These are phyloP conservation scores for Pichia pseudocactophila DNA, from an alignment of 805 yeast genomes.

Conservation along the genomic window DNA sequence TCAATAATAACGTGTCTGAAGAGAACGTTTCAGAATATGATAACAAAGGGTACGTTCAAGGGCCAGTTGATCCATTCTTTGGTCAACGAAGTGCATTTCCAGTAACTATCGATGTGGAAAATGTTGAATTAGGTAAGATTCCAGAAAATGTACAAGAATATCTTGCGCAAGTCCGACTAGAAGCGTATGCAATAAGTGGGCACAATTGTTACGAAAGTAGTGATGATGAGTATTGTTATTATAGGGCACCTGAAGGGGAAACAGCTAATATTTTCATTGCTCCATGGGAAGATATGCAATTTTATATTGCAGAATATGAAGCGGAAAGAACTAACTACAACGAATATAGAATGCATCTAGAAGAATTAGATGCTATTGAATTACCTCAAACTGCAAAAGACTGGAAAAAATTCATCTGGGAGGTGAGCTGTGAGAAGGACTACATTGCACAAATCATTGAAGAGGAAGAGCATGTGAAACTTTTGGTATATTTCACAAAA, in stretches of 20 bases:
- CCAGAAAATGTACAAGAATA: constrained; percentile 25
- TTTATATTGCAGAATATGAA: constrained; percentile 15
- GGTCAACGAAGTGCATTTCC: constrained; percentile 32
- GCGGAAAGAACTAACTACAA: constrained; percentile 13
- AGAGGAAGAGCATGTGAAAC: constrained; percentile 27
- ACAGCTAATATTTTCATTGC: not conserved
- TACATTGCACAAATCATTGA: constrained; percentile 27
- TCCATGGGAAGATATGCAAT: not conserved
- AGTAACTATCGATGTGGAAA: constrained; percentile 14
- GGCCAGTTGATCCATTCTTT: constrained; percentile 29
- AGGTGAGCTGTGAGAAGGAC: constrained; percentile 26
- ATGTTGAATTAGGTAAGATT: constrained; percentile 11
- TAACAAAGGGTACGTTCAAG: constrained; percentile 16
- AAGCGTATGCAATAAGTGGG: constrained; percentile 18
- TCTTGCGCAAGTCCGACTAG: constrained; percentile 26
- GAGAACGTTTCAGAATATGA: not conserved
- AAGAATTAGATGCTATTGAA: constrained; percentile 25
- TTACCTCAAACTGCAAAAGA: constrained; percentile 30
- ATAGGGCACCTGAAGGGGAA: not conserved
- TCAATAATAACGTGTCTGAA: no score
- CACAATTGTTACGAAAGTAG: constrained; percentile 1
- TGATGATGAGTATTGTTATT: constrained; percentile 8
- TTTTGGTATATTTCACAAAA: constrained; percentile 33
- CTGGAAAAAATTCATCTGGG: constrained; percentile 35
- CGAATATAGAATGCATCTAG: constrained; percentile 14